Conservation (phyloP, 345 rosid genomes). For the Sisymbrium altissimum region DNA sequence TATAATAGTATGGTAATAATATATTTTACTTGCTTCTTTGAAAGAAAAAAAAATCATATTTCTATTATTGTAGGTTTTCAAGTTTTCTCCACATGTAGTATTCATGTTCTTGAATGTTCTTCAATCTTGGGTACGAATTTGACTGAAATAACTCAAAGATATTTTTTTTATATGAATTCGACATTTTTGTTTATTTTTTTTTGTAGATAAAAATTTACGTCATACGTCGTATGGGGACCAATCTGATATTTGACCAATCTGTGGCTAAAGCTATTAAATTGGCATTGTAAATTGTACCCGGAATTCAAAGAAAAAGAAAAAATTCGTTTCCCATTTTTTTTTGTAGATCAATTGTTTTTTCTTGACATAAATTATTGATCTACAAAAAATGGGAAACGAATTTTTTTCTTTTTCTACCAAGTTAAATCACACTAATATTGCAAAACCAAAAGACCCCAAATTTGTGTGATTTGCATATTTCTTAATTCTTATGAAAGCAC, state of each 20-base stretch:
- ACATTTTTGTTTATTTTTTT: not conserved
- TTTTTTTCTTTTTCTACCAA: too few species aligned
- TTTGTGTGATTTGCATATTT: not conserved
- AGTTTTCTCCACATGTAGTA: not conserved
- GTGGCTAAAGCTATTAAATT: not conserved
- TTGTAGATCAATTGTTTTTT: not conserved
- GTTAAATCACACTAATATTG: too few species aligned
- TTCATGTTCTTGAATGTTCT: not conserved
- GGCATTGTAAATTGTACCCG: not conserved
- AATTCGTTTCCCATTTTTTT: not conserved
- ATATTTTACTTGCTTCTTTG: not conserved
- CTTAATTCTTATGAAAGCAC: not conserved
- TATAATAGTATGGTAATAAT: not conserved
- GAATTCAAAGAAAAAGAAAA: not conserved
- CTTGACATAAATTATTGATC: too few species aligned
- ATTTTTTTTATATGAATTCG: not conserved
- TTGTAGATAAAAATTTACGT: not conserved
- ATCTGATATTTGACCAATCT: not conserved
- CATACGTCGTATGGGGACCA: not conserved
- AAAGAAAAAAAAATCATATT: not conserved
- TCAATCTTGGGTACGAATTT: not conserved
- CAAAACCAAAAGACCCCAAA: not conserved
- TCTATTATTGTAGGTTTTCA: not conserved
- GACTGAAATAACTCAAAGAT: conserved; percentile 10
- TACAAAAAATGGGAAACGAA: too few species aligned